Evolutionary conservation across 2,329 filamentous ascomycete species (phyloP), one percentile per base, ranked within the genome.

Genomic region (Sporothrix mexicana): DNA sequence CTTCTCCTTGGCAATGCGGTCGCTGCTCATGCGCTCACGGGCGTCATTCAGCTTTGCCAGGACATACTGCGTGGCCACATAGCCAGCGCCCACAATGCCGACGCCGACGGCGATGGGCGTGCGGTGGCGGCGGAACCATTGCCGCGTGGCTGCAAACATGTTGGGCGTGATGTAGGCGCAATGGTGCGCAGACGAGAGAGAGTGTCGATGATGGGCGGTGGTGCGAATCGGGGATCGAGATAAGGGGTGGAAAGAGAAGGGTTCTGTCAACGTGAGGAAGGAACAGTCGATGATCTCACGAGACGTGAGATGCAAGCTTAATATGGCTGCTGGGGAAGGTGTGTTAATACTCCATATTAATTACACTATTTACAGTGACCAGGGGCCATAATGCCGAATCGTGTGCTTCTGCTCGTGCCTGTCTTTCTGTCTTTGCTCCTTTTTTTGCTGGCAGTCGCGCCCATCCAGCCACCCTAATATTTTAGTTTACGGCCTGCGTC

Each of bases 1-100:
- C 95, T 99, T 99, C 84, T 99, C 96, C 81, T 95, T 95, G 70
- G 95, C 93, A 80, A 98, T 97, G 79, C 94, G 91, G 79, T 98
- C 96, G 82, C 94, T 95, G 83, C 92, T 95, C 93, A 98, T 97
- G 81, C 95, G 94, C 87, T 98, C 94, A 77, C 95, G 91, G 78
- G 95, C 94, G 82, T 98, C 95, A 76, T 92, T 92, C 79, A 98
- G 91, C 87, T 97, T 98, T 78, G 88, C 89, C 79, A 98, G 82
- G 77, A 97, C 90, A 91, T 98, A 99, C 82, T 97, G 94, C 53
- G 93, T 94, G 72, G 93, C 95, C 74, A 98, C 84, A 83, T 99
- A 99, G 77, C 94, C 94, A 70, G 92, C 93, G 77, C 95, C 95
- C 76, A 98, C 84, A 77, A 98, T 88, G 76, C 95, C 94, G 73